Conservation (phyloP, 306 rosid species). For the Pyrus communis region DNA sequence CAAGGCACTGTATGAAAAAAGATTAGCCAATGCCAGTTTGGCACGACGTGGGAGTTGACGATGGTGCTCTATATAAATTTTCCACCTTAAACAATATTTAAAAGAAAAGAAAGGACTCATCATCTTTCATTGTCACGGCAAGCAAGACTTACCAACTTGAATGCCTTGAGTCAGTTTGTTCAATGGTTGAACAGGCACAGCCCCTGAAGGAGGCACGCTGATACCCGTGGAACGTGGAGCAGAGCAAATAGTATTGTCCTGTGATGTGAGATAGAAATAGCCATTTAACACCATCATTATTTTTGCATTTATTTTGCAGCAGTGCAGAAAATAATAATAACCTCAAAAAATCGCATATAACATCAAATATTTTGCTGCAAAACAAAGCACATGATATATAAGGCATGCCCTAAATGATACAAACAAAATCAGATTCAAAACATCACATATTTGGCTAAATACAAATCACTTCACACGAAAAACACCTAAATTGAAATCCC, state of each 20-base stretch:
- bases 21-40: not conserved
- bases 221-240: slow-evolving; percentile 20
- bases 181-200: slow-evolving; percentile 23
- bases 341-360: not conserved
- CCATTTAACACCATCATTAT: not conserved
- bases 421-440: not conserved
- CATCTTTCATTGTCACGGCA: not conserved
- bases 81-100: not conserved
- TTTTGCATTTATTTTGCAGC: not conserved
- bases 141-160: slow-evolving; percentile 58
- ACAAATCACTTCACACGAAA: not conserved
- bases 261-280: slow-evolving; percentile 23
- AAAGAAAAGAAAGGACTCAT: not conserved
- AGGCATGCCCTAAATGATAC: too few species aligned
- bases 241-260: slow-evolving; percentile 38
- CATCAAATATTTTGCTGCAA: not conserved
- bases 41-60: not conserved
- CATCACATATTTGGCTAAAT: not conserved
- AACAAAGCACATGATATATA: not conserved
- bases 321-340: not conserved
- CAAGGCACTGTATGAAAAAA: not conserved
- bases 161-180: slow-evolving; percentile 26
- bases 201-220: slow-evolving; percentile 16
- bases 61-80: not conserved
- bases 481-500: too few species aligned